Evolutionary conservation across 495 filamentous ascomycete genomes (phyloP).

Genomic region (Penicillium chermesinum): DNA sequence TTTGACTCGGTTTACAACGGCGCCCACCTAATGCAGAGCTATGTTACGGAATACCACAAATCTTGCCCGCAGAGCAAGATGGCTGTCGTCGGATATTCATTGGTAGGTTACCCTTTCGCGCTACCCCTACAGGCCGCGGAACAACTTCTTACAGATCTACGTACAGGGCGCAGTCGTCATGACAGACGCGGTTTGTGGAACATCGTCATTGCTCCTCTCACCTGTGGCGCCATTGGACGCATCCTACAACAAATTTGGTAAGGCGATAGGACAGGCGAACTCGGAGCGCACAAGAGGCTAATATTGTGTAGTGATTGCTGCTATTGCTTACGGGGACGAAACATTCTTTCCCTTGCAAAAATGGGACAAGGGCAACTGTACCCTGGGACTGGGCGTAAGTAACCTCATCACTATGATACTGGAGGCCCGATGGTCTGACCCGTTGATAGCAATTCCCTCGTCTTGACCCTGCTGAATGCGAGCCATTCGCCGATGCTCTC

Average conservation of each 20-base stretch:
- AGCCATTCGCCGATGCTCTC: conserved; percentile 14
- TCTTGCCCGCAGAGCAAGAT: conserved; percentile 16
- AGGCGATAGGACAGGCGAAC: background rate
- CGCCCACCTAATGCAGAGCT: conserved; percentile 16
- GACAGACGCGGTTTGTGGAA: conserved; percentile 22
- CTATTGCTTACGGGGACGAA: conserved; percentile 20
- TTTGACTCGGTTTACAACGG: conserved; percentile 12
- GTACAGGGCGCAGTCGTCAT: conserved; percentile 15
- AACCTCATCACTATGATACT: background rate
- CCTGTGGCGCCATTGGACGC: conserved; percentile 1
- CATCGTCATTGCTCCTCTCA: conserved; percentile 6
- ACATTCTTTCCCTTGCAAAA: conserved; percentile 16
- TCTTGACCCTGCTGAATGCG: conserved; percentile 12
- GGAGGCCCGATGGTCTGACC: background rate
- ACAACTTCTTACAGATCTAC: background rate
- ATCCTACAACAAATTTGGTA: conserved; percentile 11
- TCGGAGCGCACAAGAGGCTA: background rate
- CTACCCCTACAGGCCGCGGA: too few relatives aligned
- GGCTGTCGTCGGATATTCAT: conserved; percentile 18
- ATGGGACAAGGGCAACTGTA: conserved; percentile 22
- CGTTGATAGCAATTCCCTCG: conserved; percentile 10
- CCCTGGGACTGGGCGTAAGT: conserved; percentile 19
- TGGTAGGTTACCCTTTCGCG: conserved; percentile 8
- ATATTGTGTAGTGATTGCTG: conserved; percentile 14
- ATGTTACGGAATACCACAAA: conserved; percentile 10